Base-by-base conservation (phyloP, 805 yeast genomes). In the Candida ulmi region DNA sequence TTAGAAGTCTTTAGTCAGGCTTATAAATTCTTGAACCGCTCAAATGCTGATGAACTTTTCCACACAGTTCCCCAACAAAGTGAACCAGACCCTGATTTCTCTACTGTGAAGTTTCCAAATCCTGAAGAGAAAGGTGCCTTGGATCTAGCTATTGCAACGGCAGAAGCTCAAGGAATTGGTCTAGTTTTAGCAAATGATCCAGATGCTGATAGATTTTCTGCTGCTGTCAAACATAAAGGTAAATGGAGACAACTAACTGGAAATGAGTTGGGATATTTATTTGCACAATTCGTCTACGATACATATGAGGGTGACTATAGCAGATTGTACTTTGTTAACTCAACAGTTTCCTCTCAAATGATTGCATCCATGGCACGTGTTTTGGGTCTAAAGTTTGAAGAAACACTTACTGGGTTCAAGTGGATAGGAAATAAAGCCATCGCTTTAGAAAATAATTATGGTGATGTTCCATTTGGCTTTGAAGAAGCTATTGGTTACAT, bases 401-500 rank as follows among this genome's bases (percentile, higher is more conserved):
- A 93, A 45, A 91, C 98, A 0, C 69, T 91, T 41, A 91, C 98
- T 1, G 99, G 99, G 1, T 91, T 91, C 68, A 91, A 91, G 63
- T 91, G 99, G 99, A 82, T 91, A 28, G 99, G 98, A 4, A 91
- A 91, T 56, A 75, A 78, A 46, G 93, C 96, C 2, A 76, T 83
- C 27, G 84, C 80, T 8, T 65, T 86, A 36, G 88, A 83, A 46
- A 45, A 55, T 0, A 57, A 73, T 33, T 95, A 95, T 0, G 77
- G 55, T 51, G 46, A 38, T 4, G 95, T 90, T 2, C 95, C 96
- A 0, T 88, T 91, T 65, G 97, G 86, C 0, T 91, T 74, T 57
- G 99, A 91, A 61, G 99, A 91, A 57, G 98, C 98, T 2, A 83
- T 91, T 48, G 99, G 99, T 2, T 91, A 78, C 64, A 87, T 91